Conservation (phyloP, 176 grass and related monocot species). For the Oryza meridionalis region DNA sequence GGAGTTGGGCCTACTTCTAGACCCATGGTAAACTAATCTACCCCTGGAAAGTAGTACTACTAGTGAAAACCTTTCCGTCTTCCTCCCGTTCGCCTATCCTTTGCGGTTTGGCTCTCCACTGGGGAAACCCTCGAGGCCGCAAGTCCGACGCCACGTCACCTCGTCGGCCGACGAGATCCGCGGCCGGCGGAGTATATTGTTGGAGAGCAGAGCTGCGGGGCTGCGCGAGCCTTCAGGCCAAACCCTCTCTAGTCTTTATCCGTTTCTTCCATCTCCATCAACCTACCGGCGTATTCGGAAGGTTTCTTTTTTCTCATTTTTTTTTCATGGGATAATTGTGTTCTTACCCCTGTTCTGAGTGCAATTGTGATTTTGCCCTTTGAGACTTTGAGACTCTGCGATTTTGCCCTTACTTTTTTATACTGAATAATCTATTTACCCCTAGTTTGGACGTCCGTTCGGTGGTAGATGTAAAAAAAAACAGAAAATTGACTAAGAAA, state of each 20-base stretch:
- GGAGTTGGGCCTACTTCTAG: not conserved
- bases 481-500: too few relatives aligned
- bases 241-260: not conserved
- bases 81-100: not conserved
- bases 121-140: not conserved
- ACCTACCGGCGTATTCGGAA: not conserved
- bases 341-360: too few relatives aligned
- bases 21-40: too few relatives aligned
- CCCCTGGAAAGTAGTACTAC: too few relatives aligned
- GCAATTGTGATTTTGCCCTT: too few relatives aligned
- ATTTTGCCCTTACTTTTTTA: too few relatives aligned
- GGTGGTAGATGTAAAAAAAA: too few relatives aligned
- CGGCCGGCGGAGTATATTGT: not conserved
- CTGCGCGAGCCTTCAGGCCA: not conserved
- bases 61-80: not conserved
- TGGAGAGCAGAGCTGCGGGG: not conserved
- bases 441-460: too few relatives aligned
- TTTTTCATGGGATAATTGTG: not conserved
- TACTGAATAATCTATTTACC: too few relatives aligned
- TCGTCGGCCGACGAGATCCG: not conserved
- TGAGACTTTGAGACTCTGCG: too few relatives aligned
- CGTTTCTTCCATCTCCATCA: not conserved
- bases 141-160: not conserved
- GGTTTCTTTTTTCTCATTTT: not conserved
- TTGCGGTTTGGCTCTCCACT: too few relatives aligned